Percentiles rank a stretch among this genome's conserved stretches.
Conservation (phyloP, 139 green algal genomes). For the Coelastrella sp. region DNA sequence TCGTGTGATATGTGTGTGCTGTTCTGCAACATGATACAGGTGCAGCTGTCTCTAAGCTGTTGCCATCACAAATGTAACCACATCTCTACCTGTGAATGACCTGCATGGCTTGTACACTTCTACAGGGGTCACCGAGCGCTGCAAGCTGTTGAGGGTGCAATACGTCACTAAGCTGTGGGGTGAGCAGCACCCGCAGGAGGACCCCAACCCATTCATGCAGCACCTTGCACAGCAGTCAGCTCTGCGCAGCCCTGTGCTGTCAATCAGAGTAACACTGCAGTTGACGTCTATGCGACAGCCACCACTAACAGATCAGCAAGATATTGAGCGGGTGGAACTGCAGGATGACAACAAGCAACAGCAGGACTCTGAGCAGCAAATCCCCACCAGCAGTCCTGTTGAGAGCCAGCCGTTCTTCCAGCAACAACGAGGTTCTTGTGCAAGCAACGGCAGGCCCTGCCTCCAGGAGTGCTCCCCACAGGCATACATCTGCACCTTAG, state of each 20-base stretch:
- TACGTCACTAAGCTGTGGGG: constrained; percentile 12
- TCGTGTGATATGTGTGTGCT: neutral
- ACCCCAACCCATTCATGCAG: neutral
- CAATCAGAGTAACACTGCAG: neutral
- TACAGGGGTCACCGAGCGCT: constrained; percentile 21
- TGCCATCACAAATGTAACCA: too few species aligned
- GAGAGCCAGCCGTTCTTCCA: too few species aligned
- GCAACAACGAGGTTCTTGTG: too few species aligned
- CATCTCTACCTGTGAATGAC: too few species aligned
- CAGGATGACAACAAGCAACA: neutral
- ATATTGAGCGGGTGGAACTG: neutral
- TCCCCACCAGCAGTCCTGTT: neutral
- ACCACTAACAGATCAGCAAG: neutral
- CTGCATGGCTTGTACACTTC: neutral
- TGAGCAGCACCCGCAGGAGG: neutral
- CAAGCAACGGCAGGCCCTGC: neutral
- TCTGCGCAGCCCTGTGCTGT: neutral
- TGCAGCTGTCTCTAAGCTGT: too few species aligned
- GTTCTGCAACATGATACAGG: too few species aligned
- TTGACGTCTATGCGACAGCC: neutral
- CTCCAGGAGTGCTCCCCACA: neutral
- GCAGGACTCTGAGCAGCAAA: neutral
- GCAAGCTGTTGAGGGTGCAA: constrained; percentile 24
- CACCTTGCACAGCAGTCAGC: neutral
- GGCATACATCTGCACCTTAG: neutral